Evolutionary conservation across 192 early-diverging fungal species (phyloP).

Genomic region (Backusella westeae): DNA sequence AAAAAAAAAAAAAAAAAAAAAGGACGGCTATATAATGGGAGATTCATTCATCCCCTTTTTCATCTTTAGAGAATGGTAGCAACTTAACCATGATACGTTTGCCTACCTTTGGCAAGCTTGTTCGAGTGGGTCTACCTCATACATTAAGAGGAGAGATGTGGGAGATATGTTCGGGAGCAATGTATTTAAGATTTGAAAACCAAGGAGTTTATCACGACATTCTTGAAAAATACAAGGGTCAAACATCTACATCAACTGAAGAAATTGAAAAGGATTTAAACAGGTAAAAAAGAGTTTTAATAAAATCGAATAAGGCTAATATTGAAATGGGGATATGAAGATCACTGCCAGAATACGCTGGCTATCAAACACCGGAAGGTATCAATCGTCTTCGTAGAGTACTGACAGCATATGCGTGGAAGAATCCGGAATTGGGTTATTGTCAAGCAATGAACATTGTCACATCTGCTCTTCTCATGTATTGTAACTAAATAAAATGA

Average conservation of each 20-base stretch:
- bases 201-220: slow-evolving; percentile 69
- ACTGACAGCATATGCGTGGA: slow-evolving; percentile 81
- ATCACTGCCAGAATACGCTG: slow-evolving; percentile 91
- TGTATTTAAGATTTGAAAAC: slow-evolving; percentile 76
- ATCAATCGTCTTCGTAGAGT: slow-evolving; percentile 93
- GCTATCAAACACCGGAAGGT: slow-evolving; percentile 88
- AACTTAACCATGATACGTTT: slow-evolving; percentile 76
- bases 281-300: slow-evolving; percentile 14
- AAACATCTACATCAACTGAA: slow-evolving; percentile 69
- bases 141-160: slow-evolving; percentile 83
- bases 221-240: slow-evolving; percentile 56
- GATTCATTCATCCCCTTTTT: background rate
- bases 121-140: slow-evolving; percentile 83
- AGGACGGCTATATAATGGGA: background rate
- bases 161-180: slow-evolving; percentile 83
- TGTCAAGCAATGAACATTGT: slow-evolving; percentile 99
- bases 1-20: background rate
- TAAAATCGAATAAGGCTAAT: background rate
- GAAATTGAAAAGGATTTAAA: slow-evolving; percentile 94
- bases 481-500: slow-evolving; percentile 15
- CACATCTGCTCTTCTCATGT: slow-evolving; percentile 88
- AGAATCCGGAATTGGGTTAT: slow-evolving; percentile 93
- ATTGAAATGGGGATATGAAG: slow-evolving; percentile 43
- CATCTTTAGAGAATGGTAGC: slow-evolving; percentile 61
- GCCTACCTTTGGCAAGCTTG: slow-evolving; percentile 78